Base-by-base conservation (phyloP, 129 eudicot genomes). In the Lactuca saligna region DNA sequence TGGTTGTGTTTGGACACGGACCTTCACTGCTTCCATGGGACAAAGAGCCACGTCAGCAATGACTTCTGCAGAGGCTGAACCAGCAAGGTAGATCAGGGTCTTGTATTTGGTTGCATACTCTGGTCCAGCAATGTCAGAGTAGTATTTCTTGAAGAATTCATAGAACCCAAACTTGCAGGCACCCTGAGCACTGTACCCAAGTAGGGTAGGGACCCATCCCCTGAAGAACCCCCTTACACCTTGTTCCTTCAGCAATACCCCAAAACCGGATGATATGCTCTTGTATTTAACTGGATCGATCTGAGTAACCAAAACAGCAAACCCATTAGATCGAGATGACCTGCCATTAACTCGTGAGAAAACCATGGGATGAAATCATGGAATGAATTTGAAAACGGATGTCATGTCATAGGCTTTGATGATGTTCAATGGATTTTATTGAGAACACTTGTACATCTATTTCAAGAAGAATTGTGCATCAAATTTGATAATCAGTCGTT, bases 1-100 rank as follows among this genome's bases (percentile, higher is more conserved):
- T 73, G 97, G 91, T 69, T 90, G 97, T n/a, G 97, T 90, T 78
- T 90, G 97, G 48, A 90, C 97, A 69, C 97, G 88, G 17, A 90
- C 97, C 81, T 90, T 90, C 33, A 90, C 91, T 15, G 97, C 97
- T 75, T 90, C 97, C 65, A 90, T 65, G 55, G 97, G 97, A 64
- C 95, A 90, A 29, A 90, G 87, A 25, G 97, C 97, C 57, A 90
- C 51, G 54, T 90, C 97, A 3, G 97, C 97, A 84, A 90, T 87
- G 33, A 90, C 78, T 80, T 90, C 95, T 6, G 97, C 95, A 68
- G 97, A 90, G 50, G 97, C 97, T 32, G 91, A 87, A 34, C 97
- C 95, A 61, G 95, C 97, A 66, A 90, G 89, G 76, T 87, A 90
- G 80, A 90, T 90, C 73, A 84, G 54, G 14, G 91, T 90, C 85